Base-by-base conservation (phyloP, 352 stramenopile genomes). In the Thraustochytrium striatum region DNA sequence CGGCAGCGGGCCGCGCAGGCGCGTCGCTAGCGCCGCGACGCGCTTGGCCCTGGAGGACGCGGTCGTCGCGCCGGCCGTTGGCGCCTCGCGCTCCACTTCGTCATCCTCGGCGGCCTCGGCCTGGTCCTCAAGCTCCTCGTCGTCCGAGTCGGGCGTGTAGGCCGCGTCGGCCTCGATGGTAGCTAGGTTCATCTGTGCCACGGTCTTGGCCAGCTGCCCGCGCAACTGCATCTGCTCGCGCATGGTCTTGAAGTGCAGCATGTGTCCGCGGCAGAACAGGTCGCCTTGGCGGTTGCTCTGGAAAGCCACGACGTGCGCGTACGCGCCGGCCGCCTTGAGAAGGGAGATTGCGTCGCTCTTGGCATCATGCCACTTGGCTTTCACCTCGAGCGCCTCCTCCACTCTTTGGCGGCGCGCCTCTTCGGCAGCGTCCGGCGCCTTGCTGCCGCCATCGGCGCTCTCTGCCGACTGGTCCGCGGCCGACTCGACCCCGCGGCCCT, bases 181-280 rank as follows among this genome's bases (percentile, higher is more conserved):
- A n/a, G n/a, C n/a, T n/a, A n/a, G n/a, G 8, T 25, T 8, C 69
- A 79, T 79, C 13, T 9, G 16, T 13, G 69, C 69, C 32, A 81
- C 57, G 50, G 81, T 79, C 25, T 41, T 41, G 28, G 47, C 69
- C n/a, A 85, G 79, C 57, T 85, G 82, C 50, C 61, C 43, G n/a
- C 82, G 82, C 19, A 85, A 61, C 57, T 85, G 79, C 25, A 70
- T 30, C 57, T 81, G 72, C 57, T 85, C 82, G 3, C 57, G 59
- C 61, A 85, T 73, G 5, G 69, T 79, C 72, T 85, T 85, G 38
- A 58, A 39, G n/a, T 73, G 72, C 28, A 85, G 57, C 25, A 83
- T 83, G 43, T 84, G 47, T 2, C 69, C 41, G 16, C 61, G 35
- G 62, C 82, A 85, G 44, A 85, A 85, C 28, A 35, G 3, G 19